Evolutionary conservation across 257 asterid species (phyloP), one percentile per base, ranked within the genome.

Genomic region (Galeopsis tetrahit): DNA sequence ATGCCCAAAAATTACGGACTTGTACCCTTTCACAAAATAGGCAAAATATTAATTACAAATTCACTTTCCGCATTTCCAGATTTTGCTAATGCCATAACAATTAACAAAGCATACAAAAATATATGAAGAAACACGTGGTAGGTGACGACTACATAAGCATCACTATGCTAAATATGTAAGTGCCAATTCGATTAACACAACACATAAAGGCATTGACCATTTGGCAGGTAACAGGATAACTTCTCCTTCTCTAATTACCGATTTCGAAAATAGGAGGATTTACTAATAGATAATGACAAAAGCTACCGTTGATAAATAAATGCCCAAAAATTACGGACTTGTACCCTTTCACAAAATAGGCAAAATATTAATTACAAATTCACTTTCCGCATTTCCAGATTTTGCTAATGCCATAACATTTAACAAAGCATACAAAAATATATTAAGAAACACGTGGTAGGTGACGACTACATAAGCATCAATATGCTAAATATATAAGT

Each of bases 181-280:
- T 21, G 28, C 28, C 28, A 49, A n/a, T 49, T n/a, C 5, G 56
- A 49, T 49, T 49, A 49, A 49, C 28, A 49, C 1, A n/a, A 49
- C 14, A 28, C 56, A 49, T 49, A 49, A 49, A 49, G 28, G 56
- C 56, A 49, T 9, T n/a, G 28, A 49, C n/a, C 28, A n/a, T 14
- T 49, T 9, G 21, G 28, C 3, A 14, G 28, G 56, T 49, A 49
- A 49, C 56, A 49, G 21, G n/a, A 3, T 49, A 49, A 21, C 28
- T 21, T 73, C 9, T 66, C 13, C 48, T n/a, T 63, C 34, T 56
- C 68, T 34, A n/a, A 17, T 39, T 67, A 39, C 11, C 49, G 43
- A 13, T 34, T 39, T 38, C 9, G n/a, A 49, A 21, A 11, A 59
- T 11, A 63, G 28, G 38, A 69, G 70, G 66, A 21, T 49, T 44